Evolutionary conservation across 805 yeast species (phyloP).

Genomic region (Starmerella lactis-condensi): DNA sequence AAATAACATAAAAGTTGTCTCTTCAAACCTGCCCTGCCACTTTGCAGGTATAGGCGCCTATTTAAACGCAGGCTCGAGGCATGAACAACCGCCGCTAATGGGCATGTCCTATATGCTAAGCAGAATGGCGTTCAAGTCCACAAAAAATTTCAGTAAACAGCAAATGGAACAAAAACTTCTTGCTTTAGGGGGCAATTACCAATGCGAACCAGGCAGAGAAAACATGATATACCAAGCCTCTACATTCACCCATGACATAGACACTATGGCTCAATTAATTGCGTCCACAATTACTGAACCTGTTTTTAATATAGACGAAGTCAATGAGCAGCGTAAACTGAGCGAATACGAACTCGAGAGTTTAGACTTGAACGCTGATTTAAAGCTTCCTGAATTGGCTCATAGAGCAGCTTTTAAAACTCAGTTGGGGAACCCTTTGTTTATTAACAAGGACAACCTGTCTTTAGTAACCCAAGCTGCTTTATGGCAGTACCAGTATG

Average conservation of each 20-base stretch:
- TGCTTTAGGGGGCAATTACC: constrained; percentile 78
- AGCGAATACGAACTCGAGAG: constrained; percentile 71
- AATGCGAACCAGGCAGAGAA: constrained; percentile 84
- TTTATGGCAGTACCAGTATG: constrained; percentile 40
- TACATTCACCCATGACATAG: constrained; percentile 73
- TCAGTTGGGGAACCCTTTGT: constrained; percentile 70
- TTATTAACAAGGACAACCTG: constrained; percentile 59
- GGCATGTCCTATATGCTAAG: constrained; percentile 78
- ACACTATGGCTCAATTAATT: constrained; percentile 54
- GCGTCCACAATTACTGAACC: constrained; percentile 68
- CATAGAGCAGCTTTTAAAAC: constrained; percentile 67
- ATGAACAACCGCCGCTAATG: constrained; percentile 38
- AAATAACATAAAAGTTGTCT: constrained; percentile 73
- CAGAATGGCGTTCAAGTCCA: constrained; percentile 47
- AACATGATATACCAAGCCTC: constrained; percentile 86
- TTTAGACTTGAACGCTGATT: constrained; percentile 64
- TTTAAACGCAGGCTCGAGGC: constrained; percentile 79
- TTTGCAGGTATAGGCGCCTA: constrained; percentile 81
- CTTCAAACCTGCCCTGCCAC: constrained; percentile 75
- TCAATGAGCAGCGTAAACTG: constrained; percentile 51
- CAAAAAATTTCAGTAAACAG: constrained; percentile 28
- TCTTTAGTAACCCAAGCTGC: constrained; percentile 34
- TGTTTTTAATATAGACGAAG: constrained; percentile 43
- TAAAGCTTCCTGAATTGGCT: constrained; percentile 73
- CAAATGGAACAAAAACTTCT: constrained; percentile 63